Percentiles rank a stretch among this genome's conserved stretches.
Evolutionary conservation across 306 rosid genomes (phyloP).

Genomic region (Vicia villosa): DNA sequence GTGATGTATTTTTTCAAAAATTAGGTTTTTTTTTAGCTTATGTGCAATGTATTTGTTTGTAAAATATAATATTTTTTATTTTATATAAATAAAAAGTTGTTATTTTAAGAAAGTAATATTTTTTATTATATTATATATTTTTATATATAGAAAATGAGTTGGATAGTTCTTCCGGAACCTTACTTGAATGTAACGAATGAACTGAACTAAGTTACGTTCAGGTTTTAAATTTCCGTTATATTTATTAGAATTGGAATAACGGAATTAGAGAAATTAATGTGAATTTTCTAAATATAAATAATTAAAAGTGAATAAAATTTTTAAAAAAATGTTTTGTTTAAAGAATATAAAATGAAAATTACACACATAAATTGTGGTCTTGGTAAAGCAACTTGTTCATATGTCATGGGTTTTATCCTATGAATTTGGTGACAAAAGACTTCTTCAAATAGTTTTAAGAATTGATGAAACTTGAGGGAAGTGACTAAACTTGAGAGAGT

Average conservation of each 20-base stretch:
- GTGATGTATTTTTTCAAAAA: background rate
- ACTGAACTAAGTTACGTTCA: background rate
- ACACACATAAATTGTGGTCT: background rate
- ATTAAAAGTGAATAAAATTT: background rate
- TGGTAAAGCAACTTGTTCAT: background rate
- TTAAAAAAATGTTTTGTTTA: background rate
- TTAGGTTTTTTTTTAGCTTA: background rate
- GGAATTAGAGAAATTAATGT: background rate
- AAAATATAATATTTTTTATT: background rate
- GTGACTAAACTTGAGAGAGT: background rate
- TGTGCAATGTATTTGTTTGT: background rate
- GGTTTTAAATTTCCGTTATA: background rate
- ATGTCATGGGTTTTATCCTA: background rate
- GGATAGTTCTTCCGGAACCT: background rate
- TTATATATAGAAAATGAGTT: background rate
- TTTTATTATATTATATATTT: background rate
- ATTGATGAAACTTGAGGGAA: background rate
- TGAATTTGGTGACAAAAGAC: background rate
- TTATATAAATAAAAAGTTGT: background rate
- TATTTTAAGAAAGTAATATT: background rate
- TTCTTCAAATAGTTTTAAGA: background rate
- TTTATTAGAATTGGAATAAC: background rate
- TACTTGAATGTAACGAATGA: too few relatives aligned
- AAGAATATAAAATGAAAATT: background rate
- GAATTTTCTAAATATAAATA: background rate